These are phyloP conservation scores for Neofusicoccum sp. DNA, from an alignment of 2,329 filamentous ascomycete species.

Conservation along the genomic window DNA sequence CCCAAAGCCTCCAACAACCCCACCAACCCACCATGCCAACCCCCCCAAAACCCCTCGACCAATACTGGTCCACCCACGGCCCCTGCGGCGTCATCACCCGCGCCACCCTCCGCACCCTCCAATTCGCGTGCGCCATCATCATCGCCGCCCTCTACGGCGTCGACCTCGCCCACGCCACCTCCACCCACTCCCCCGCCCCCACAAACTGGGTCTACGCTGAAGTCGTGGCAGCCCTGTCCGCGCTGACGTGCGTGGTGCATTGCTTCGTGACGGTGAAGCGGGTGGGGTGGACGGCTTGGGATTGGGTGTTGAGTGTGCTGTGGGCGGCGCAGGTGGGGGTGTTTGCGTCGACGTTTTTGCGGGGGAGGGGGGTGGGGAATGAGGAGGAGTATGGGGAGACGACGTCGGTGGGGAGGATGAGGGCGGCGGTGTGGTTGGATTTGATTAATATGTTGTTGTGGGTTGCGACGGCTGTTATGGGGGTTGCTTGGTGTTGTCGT, in stretches of 20 bases:
- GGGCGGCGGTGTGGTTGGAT: background rate
- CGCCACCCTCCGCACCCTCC: background rate
- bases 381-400: background rate
- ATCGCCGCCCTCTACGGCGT: background rate
- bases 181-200: background rate
- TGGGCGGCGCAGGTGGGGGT: background rate
- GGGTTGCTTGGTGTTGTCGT: background rate
- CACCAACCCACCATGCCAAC: background rate
- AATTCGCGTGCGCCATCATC: background rate
- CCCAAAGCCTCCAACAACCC: background rate
- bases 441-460: background rate
- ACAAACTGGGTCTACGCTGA: slow-evolving; percentile 3
- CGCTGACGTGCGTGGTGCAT: background rate
- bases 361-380: background rate
- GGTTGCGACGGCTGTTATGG: background rate
- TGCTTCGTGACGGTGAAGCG: slow-evolving; percentile 5
- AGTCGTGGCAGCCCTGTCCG: background rate
- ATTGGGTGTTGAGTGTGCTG: background rate
- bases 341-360: background rate
- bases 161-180: background rate
- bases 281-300: background rate
- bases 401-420: background rate
- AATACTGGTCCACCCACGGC: background rate
- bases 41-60: background rate
- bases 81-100: background rate